Evolutionary conservation across 768 basidiomycete genomes (phyloP).

Genomic region (Suillus hirtellus): DNA sequence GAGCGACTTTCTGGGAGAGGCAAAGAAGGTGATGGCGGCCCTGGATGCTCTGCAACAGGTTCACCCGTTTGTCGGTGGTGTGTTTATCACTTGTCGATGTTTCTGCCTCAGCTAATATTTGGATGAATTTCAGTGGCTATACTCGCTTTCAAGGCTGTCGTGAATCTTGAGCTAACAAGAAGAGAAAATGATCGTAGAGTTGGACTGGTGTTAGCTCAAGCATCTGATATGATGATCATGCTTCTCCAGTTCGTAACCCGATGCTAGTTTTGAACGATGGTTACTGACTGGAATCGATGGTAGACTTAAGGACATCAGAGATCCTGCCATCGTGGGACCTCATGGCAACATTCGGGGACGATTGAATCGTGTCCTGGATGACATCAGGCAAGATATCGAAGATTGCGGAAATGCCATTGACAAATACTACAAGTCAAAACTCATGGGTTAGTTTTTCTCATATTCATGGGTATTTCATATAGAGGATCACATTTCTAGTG

Average conservation of each 20-base stretch:
- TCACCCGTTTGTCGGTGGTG: conserved; percentile 31
- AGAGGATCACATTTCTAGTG: conserved; percentile 17
- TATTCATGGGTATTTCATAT: neutral
- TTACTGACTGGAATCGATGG: neutral
- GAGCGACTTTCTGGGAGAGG: conserved; percentile 23
- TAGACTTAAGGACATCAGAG: conserved; percentile 34
- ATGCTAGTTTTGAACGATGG: too few species aligned
- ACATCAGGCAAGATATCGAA: conserved; percentile 42
- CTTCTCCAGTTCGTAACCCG: conserved; percentile 42
- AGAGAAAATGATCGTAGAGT: conserved; percentile 55
- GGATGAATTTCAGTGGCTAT: conserved; percentile 41
- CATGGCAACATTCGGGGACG: conserved; percentile 37
- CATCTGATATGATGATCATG: conserved; percentile 49
- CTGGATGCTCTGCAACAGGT: conserved; percentile 29
- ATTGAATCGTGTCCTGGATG: conserved; percentile 30
- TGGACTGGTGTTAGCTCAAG: conserved; percentile 45
- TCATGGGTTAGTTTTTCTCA: conserved; percentile 33
- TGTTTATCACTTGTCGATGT: neutral
- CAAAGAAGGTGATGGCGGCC: conserved; percentile 24
- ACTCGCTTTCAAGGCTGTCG: conserved; percentile 49
- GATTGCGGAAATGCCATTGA: conserved; percentile 47
- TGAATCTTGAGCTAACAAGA: conserved; percentile 48
- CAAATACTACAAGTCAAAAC: conserved; percentile 44
- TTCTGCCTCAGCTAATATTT: neutral
- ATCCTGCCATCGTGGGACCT: conserved; percentile 22